Conservation (phyloP, 2,329 filamentous ascomycete species). For the Aspergillus arachidicola region DNA sequence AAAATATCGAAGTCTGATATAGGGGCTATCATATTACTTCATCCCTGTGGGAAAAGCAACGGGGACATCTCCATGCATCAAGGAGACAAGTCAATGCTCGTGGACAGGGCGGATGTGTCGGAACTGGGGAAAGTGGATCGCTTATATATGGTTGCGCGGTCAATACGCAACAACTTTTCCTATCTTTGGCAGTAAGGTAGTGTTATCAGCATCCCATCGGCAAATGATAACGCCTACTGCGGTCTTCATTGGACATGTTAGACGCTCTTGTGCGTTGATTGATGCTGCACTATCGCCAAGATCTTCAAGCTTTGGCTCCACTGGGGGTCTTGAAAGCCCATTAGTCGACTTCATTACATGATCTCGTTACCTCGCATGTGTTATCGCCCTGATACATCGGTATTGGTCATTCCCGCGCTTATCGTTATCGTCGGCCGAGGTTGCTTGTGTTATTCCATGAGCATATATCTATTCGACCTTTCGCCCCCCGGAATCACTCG, state of each 20-base stretch:
- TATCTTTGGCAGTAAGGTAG: not conserved
- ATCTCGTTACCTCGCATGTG: not conserved
- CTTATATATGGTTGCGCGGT: not conserved
- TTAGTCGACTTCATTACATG: slow-evolving; percentile 2
- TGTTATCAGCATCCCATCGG: not conserved
- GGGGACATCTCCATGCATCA: not conserved
- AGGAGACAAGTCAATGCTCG: not conserved
- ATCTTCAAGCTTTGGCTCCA: slow-evolving; percentile 1
- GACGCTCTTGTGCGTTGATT: not conserved
- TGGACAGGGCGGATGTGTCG: not conserved
- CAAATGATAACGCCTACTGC: not conserved
- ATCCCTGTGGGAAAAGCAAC: too few species aligned
- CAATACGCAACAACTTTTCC: not conserved
- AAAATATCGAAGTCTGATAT: not conserved
- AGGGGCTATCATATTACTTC: too few species aligned
- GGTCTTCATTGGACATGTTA: not conserved
- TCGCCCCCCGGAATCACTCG: not conserved
- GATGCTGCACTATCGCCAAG: not conserved
- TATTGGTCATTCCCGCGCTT: not conserved
- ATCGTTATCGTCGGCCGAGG: not conserved
- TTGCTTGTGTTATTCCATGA: not conserved
- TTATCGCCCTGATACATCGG: not conserved
- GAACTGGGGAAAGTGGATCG: slow-evolving; percentile 9
- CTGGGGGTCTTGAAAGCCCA: not conserved
- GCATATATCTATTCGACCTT: not conserved